phyloP scores from a whole-genome alignment of 2,329 filamentous ascomycete genomes.

The Periglandula ipomoeae region DNA sequence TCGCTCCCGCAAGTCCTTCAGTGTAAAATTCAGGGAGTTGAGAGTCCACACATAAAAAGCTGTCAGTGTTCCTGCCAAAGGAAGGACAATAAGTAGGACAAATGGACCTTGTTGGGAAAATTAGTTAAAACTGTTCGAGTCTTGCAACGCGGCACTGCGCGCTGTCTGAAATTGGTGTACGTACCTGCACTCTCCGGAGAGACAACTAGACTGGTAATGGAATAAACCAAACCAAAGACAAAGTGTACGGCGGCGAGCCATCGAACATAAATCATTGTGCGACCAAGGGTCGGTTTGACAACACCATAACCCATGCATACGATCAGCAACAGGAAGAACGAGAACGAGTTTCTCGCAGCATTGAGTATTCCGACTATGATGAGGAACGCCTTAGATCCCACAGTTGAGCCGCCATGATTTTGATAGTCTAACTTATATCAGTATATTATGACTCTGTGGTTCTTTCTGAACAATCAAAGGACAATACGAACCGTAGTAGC shows the following conservation, averaged over 20 bases:
- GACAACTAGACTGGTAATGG: slow-evolving; percentile 78
- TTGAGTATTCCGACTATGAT: slow-evolving; percentile 89
- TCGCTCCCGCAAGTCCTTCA: slow-evolving; percentile 90
- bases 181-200: slow-evolving; percentile 74
- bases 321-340: slow-evolving; percentile 94
- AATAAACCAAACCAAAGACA: slow-evolving; percentile 87
- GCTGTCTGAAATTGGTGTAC: slow-evolving; percentile 13
- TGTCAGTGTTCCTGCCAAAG: slow-evolving; percentile 82
- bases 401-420: slow-evolving; percentile 79
- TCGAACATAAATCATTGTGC: slow-evolving; percentile 89
- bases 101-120: slow-evolving; percentile 59
- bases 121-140: slow-evolving; percentile 6
- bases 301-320: slow-evolving; percentile 99
- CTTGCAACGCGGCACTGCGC: neutral
- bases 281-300: slow-evolving; percentile 84
- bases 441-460: slow-evolving; percentile 9
- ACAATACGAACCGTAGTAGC: slow-evolving; percentile 68
- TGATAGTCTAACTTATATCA: slow-evolving; percentile 62
- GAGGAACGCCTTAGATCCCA: slow-evolving; percentile 76
- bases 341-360: slow-evolving; percentile 91
- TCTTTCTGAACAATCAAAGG: neutral
- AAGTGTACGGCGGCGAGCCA: slow-evolving; percentile 89
- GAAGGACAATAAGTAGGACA: slow-evolving; percentile 86
- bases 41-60: slow-evolving; percentile 99
- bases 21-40: slow-evolving; percentile 86